These are phyloP conservation scores for Heterobasidion parviporum DNA, from an alignment of 1,284 basidiomycete species.

Conservation along the genomic window DNA sequence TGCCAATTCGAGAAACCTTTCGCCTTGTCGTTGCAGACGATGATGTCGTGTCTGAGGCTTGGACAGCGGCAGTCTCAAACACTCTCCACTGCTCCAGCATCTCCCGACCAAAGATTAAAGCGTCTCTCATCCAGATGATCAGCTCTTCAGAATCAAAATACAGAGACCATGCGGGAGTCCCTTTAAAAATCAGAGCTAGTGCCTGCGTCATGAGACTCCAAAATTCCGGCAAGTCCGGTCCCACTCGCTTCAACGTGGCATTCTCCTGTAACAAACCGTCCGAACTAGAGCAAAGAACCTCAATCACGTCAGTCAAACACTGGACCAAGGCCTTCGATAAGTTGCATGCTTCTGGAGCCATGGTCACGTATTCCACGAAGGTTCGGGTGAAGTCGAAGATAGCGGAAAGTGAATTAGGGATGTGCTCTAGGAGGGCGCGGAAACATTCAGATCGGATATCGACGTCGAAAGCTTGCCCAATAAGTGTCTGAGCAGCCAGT, in stretches of 20 bases:
- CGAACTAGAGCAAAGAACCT: constrained; percentile 69
- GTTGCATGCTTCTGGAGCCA: constrained; percentile 77
- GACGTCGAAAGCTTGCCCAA: constrained; percentile 78
- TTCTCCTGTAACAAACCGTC: constrained; percentile 60
- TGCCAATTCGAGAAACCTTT: constrained; percentile 43
- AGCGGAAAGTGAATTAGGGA: constrained; percentile 63
- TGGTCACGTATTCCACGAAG: constrained; percentile 56
- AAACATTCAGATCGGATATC: constrained; percentile 84
- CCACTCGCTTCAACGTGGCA: constrained; percentile 43
- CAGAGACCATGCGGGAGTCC: constrained; percentile 75
- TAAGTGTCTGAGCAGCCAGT: constrained; percentile 62
- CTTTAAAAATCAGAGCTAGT: constrained; percentile 76
- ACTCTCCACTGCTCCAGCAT: constrained; percentile 74
- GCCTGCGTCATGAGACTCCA: constrained; percentile 81
- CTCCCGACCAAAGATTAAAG: constrained; percentile 83
- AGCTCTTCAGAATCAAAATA: constrained; percentile 78
- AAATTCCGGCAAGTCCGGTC: constrained; percentile 55
- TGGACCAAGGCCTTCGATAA: constrained; percentile 83
- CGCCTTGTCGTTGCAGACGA: constrained; percentile 17
- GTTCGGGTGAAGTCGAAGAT: constrained; percentile 56
- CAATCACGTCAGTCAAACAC: constrained; percentile 87
- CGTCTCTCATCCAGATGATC: constrained; percentile 96
- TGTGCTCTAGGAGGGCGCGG: constrained; percentile 61
- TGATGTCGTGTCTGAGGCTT: constrained; percentile 19
- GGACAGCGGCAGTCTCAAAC: constrained; percentile 64